Base-by-base conservation (phyloP, 306 rosid species). In the Pueraria montana region DNA sequence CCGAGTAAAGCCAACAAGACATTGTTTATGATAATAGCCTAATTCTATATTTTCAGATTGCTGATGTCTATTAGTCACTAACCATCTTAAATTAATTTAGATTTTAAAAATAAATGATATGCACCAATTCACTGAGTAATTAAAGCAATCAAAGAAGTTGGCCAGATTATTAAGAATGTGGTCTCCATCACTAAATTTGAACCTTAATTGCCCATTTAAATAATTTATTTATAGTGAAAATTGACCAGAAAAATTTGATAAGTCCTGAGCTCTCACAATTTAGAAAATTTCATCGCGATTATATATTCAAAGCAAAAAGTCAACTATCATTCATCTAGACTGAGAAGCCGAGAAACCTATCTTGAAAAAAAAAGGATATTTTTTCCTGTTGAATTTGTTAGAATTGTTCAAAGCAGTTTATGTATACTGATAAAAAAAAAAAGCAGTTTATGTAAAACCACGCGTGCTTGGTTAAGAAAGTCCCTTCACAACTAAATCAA, bases 321-420 rank as follows among this genome's bases (percentile, higher is more conserved):
- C 83, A 79, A 68, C 45, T 53, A 42, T 50, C 10, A 4, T 66
- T 32, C 46, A 32, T 34, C 13, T 17, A 3, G 71, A 64, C 10
- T 64, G 11, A 32, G 43, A 78, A 32, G 65, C 3, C 46, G 32
- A 34, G 24, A 45, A 78, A 64, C 13, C 0, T 17, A n/a, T 43
- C 20, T 42, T 11, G 18, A 9, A 16, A 13, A 14, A 62, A 32
- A 12, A 30, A 27, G 8, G 5, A 12, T 50, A 50, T 38, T 53
- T 30, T 46, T 78, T 43, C 24, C 20, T 17, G 3, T 40, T 50
- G 45, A 42, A 53, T 26, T 24, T 16, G 34, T 55, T 24, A 40
- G 82, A 80, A 61, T 26, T 8, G 36, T 69, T 80, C 71, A 56
- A 68, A 68, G 21, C 8, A 21, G 4, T 21, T 18, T n/a, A n/a